A percentile compares a stretch with the other conserved stretches of the same genome.
Conservation (phyloP, 768 basidiomycete genomes). For the Auricularia heimuer region DNA sequence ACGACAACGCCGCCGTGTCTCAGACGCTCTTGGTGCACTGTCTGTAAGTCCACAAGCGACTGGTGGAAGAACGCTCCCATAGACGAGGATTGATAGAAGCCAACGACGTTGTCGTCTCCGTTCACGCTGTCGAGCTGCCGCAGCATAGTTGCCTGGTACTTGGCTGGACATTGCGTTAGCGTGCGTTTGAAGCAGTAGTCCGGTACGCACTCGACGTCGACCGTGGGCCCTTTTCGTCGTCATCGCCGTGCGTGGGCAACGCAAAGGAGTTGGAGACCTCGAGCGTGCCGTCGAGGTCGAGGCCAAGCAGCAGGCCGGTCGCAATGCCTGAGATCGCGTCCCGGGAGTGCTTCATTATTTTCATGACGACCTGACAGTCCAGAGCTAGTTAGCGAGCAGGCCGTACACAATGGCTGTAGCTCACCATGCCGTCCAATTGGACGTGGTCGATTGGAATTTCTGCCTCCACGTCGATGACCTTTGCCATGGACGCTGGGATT, state of each 20-base stretch:
- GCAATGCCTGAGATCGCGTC: slow-evolving; percentile 66
- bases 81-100: slow-evolving; percentile 86
- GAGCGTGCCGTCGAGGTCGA: slow-evolving; percentile 84
- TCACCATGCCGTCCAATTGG: slow-evolving; percentile 80
- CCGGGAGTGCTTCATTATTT: slow-evolving; percentile 86
- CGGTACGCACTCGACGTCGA: no score
- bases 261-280: slow-evolving; percentile 90
- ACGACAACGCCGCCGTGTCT: slow-evolving; percentile 79
- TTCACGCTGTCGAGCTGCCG: slow-evolving; percentile 85
- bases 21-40: slow-evolving; percentile 75
- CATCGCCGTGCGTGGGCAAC: slow-evolving; percentile 58
- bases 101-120: slow-evolving; percentile 83
- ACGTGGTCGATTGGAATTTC: slow-evolving; percentile 72
- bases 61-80: slow-evolving; percentile 82
- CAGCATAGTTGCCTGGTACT: slow-evolving; percentile 78
- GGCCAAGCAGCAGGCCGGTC: slow-evolving; percentile 78
- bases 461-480: slow-evolving; percentile 87
- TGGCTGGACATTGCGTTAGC: slow-evolving; percentile 32
- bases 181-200: no score
- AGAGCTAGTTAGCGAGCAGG: slow-evolving; percentile 2
- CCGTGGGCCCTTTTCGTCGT: slow-evolving; percentile 51
- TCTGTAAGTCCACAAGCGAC: slow-evolving; percentile 69
- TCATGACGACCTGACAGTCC: slow-evolving; percentile 64
- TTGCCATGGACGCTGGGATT: slow-evolving; percentile 87
- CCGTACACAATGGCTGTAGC: slow-evolving; percentile 18